Evolutionary conservation across 345 rosid species (phyloP).

Genomic region (Durio zibethinus): DNA sequence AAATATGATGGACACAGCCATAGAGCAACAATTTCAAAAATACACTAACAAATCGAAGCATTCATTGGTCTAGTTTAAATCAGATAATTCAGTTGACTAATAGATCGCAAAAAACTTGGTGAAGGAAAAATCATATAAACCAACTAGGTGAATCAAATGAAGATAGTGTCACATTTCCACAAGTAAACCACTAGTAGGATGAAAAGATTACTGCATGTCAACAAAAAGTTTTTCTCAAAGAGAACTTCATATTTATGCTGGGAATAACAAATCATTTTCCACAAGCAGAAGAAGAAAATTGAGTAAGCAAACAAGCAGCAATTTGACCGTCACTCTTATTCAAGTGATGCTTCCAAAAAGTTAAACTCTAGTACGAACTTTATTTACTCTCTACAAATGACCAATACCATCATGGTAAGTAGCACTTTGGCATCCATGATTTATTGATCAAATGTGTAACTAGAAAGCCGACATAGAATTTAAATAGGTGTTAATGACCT

Average conservation of each 20-base stretch:
- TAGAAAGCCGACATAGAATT: not conserved
- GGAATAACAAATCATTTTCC: not conserved
- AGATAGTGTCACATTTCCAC: not conserved
- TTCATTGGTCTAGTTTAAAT: not conserved
- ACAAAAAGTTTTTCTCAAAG: not conserved
- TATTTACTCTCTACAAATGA: not conserved
- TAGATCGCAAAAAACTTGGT: not conserved
- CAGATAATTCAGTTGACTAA: not conserved
- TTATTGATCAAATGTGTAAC: not conserved
- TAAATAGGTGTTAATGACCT: conserved; percentile 24
- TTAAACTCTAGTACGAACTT: not conserved
- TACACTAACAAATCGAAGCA: not conserved
- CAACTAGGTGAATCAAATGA: not conserved
- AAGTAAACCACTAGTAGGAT: not conserved
- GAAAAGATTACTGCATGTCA: not conserved
- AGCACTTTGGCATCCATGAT: not conserved
- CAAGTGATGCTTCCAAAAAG: not conserved
- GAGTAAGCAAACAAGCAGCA: not conserved
- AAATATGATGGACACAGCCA: not conserved
- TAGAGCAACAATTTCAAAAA: not conserved
- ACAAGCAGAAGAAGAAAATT: not conserved
- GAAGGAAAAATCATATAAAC: not conserved
- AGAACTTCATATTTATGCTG: not conserved
- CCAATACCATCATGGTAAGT: not conserved
- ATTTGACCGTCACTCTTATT: not conserved